Conservation (phyloP, 176 grass and related monocot genomes). For the Miscanthus lutarioriparius region DNA sequence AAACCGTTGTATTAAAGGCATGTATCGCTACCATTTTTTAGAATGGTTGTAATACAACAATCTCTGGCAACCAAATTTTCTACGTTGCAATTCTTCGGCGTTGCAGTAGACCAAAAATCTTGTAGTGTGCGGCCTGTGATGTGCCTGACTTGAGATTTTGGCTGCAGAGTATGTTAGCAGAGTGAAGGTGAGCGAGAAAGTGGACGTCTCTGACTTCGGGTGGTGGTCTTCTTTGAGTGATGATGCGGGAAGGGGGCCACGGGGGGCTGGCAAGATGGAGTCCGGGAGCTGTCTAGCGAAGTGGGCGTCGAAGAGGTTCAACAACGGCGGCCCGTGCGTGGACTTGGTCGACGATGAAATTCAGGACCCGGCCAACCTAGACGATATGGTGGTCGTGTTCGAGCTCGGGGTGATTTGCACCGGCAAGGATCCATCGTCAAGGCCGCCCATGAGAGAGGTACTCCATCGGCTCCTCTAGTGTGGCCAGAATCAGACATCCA, state of each 20-base stretch:
- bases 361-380: not conserved
- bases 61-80: no score
- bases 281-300: conserved; percentile 28
- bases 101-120: no score
- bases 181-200: conserved; percentile 24
- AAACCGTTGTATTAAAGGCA: no score
- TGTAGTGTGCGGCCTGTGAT: not conserved
- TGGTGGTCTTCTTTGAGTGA: conserved; percentile 69
- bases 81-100: no score
- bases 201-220: conserved; percentile 74
- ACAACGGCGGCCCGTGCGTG: not conserved
- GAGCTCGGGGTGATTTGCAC: conserved; percentile 23
- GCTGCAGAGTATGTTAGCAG: conserved; percentile 20
- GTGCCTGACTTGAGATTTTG: not conserved
- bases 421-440: conserved; percentile 13
- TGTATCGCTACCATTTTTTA: no score
- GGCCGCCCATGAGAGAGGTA: conserved; percentile 32
- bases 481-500: not conserved
- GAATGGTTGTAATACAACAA: no score
- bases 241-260: not conserved
- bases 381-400: conserved; percentile 20
- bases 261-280: conserved; percentile 17
- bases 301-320: conserved; percentile 21
- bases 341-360: conserved; percentile 26
- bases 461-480: conserved; percentile 1